phyloP scores from a whole-genome alignment of 345 rosid genomes.

The Raphanus raphanistrum region DNA sequence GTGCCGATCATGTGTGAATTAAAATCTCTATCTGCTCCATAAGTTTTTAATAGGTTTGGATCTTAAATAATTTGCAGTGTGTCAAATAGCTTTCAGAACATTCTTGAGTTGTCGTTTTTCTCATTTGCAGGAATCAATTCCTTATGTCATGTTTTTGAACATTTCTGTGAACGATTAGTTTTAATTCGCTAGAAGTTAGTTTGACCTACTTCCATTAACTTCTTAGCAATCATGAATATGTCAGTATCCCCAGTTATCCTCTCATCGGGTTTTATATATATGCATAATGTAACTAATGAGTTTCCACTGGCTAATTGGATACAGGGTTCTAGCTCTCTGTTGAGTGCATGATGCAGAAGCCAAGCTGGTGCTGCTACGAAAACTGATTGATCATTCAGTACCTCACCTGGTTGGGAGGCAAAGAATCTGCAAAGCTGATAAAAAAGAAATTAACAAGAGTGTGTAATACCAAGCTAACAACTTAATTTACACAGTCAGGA shows the following conservation, averaged over 20 bases:
- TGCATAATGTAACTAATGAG: slow-evolving; percentile 6
- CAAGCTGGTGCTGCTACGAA: slow-evolving; percentile 66
- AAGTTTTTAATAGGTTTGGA: slow-evolving; percentile 66
- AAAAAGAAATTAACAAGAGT: neutral
- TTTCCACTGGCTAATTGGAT: slow-evolving; percentile 21
- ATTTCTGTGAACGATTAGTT: slow-evolving; percentile 59
- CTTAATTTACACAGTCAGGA: neutral
- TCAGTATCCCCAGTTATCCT: neutral
- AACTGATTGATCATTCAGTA: neutral
- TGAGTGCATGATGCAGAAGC: slow-evolving; percentile 80
- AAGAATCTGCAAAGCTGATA: neutral
- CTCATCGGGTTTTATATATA: neutral
- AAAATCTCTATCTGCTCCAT: neutral
- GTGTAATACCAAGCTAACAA: neutral
- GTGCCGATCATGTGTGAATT: slow-evolving; percentile 10
- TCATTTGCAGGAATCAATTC: slow-evolving; percentile 99
- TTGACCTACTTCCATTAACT: slow-evolving; percentile 1
- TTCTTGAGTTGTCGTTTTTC: slow-evolving; percentile 86
- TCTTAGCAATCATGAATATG: neutral
- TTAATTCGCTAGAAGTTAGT: neutral
- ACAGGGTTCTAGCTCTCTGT: slow-evolving; percentile 53
- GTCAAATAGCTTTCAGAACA: slow-evolving; percentile 78
- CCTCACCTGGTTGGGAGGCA: neutral
- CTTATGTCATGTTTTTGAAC: slow-evolving; percentile 93
- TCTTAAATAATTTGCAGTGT: slow-evolving; percentile 85